phyloP scores from a whole-genome alignment of 2,329 filamentous ascomycete species.

The Xylariaceae sp. region DNA sequence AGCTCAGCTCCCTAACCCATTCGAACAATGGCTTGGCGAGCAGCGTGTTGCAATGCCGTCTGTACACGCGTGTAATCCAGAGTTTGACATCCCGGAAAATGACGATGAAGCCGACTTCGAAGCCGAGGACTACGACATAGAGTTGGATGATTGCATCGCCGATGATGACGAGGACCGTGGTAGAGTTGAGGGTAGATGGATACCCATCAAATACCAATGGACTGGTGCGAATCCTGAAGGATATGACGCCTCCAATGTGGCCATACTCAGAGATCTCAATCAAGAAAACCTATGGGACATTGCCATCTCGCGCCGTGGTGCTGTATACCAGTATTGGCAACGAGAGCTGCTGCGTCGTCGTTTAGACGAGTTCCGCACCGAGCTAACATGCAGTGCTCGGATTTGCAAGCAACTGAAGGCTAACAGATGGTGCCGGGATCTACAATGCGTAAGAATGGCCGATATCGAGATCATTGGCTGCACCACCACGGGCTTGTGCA shows the following conservation, averaged over 20 bases:
- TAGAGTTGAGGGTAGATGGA: conserved; percentile 41
- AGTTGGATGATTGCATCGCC: conserved; percentile 34
- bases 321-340: conserved; percentile 63
- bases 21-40: conserved; percentile 55
- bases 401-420: conserved; percentile 50
- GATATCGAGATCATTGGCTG: conserved; percentile 52
- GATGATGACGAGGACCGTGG: conserved; percentile 35
- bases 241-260: conserved; percentile 25
- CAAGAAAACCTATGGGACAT: conserved; percentile 57
- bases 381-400: conserved; percentile 46
- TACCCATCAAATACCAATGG: conserved; percentile 40
- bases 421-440: conserved; percentile 54
- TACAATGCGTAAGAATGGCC: conserved; percentile 35
- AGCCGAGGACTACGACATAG: conserved; percentile 44
- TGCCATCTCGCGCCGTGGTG: conserved; percentile 48
- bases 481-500: conserved; percentile 76
- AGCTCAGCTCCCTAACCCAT: conserved; percentile 14
- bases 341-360: conserved; percentile 46
- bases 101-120: conserved; percentile 56
- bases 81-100: conserved; percentile 30
- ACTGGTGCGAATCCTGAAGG: conserved; percentile 30
- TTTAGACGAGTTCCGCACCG: conserved; percentile 40
- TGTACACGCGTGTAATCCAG: conserved; percentile 22
- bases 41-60: conserved; percentile 35
- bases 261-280: conserved; percentile 35